A percentile compares a stretch with the other conserved stretches of the same genome.
These are phyloP conservation scores for Lanmaoa pseudosensibilis DNA, from an alignment of 768 basidiomycete genomes.

Conservation along the genomic window DNA sequence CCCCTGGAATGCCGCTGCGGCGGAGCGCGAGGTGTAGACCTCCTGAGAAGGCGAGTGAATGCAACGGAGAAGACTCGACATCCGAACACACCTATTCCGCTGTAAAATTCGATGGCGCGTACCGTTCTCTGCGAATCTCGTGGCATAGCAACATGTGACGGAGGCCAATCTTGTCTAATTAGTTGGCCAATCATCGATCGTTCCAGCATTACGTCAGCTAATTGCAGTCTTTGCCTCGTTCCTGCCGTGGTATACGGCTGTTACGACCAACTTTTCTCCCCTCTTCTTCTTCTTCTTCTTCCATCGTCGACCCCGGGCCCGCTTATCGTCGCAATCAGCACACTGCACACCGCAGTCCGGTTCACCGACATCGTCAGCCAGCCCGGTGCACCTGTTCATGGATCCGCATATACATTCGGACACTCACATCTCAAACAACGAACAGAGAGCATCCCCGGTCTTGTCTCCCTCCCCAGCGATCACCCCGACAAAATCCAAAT, in stretches of 20 bases:
- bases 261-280: conserved; percentile 5
- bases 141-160: conserved; percentile 1
- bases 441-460: neutral
- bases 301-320: conserved; percentile 2
- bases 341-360: neutral
- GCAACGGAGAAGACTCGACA: neutral
- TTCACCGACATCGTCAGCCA: neutral
- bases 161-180: conserved; percentile 1
- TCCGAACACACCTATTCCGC: conserved; percentile 62
- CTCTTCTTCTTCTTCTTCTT: neutral
- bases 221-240: conserved; percentile 18
- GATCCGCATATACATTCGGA: conserved; percentile 5
- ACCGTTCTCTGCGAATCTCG: conserved; percentile 10
- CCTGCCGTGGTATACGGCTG: conserved; percentile 1
- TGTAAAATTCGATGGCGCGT: conserved; percentile 65
- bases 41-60: conserved; percentile 41
- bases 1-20: conserved; percentile 47
- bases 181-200: conserved; percentile 7
- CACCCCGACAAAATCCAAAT: conserved; percentile 12
- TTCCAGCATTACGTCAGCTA: conserved; percentile 20
- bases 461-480: conserved; percentile 8
- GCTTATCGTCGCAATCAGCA: neutral
- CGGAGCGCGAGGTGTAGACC: conserved; percentile 70
- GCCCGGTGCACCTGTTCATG: conserved; percentile 2
- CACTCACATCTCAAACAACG: conserved; percentile 1